Base-by-base conservation (phyloP, 106 monocot species). In the Allium cepa region DNA sequence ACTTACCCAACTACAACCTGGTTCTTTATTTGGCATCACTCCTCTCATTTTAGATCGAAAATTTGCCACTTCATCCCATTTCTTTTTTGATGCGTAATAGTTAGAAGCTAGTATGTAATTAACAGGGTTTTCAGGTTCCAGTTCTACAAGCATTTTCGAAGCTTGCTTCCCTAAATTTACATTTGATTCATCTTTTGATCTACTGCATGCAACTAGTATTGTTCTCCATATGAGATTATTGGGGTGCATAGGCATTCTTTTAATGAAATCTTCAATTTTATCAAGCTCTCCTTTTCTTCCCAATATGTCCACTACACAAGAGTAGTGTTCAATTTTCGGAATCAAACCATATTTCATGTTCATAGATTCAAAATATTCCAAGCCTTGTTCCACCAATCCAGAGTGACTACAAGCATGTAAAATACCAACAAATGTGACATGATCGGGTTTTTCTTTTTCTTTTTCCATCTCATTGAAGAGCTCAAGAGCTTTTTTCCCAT, bases 1-100 rank as follows among this genome's bases (percentile, higher is more conserved):
- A 10, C 71, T 85, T 36, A 95, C 90, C 94, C 94, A 95, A 61
- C 94, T 95, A 57, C 84, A 76, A 66, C 94, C 94, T 36, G 85
- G 81, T 76, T 90, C 90, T 57, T 95, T 95, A 50, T 70, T 83
- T n/a, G 69, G 46, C 28, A 59, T 27, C 16, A 67, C 49, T 22
- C 55, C 70, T 17, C 77, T 79, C 91, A 95, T 83, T 4, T 66
- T 64, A 50, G 59, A 26, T 27, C 90, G 78, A 15, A 81, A 59
- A 57, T 59, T 74, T 36, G 79, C 85, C 36, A 83, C 81, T 49
- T 83, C 79, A 58, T 85, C 88, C 94, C 94, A 95, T 48, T 63
- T 85, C 69, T 77, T 88, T 69, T 62, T 77, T 5, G 85, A 81
- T 12, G 94, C 90, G 73, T 81, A 79, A 16, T 85, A 57, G 69